Evolutionary conservation across 2,329 filamentous ascomycete genomes (phyloP), one percentile per base, ranked within the genome.

Genomic region (Aureobasidium sp.): DNA sequence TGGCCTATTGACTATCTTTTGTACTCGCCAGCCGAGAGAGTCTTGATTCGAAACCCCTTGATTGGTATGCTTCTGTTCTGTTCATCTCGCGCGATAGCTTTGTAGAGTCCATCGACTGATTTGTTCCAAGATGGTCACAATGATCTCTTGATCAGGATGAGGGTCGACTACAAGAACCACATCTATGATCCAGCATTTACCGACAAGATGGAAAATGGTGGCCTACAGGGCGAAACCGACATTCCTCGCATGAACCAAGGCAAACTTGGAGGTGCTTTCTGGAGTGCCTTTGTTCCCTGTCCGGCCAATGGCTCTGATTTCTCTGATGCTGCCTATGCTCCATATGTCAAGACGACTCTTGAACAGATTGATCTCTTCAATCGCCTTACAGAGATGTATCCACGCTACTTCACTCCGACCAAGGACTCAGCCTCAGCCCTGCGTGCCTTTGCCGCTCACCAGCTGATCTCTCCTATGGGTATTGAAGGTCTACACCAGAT

Each of bases 401-500:
- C 88, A 2, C 76, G 81, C 17, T 80, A 86, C 67, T 91, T 95
- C 74, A 90, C 90, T 1, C 81, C 82, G 0, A 77, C 82, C 0
- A 75, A 76, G 0, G 82, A 86, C 68, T 84, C 84, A 67, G 79
- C 78, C 52, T 81, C 82, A 34, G 89, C 89, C 3, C 71, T 86
- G 41, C 71, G 79, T 1, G 84, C 85, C 20, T 81, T 79, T 64
- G 63, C 72, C 6, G 44, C 69, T 2, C 73, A 74, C 25, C 77
- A 73, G 66, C 79, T 95, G 55, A 88, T 94, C 69, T 92, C 89
- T 0, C 89, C 90, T 0, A 77, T 93, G 4, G 90, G 87, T 2
- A 85, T 95, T 58, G 91, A 96, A 76, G 93, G 93, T 3, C 82
- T 97, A 8, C 93, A 97, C 71, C 93, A 96, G 70, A 95, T 97